Conservation (phyloP, 2,329 filamentous ascomycete species). For the Fusarium humuli region DNA sequence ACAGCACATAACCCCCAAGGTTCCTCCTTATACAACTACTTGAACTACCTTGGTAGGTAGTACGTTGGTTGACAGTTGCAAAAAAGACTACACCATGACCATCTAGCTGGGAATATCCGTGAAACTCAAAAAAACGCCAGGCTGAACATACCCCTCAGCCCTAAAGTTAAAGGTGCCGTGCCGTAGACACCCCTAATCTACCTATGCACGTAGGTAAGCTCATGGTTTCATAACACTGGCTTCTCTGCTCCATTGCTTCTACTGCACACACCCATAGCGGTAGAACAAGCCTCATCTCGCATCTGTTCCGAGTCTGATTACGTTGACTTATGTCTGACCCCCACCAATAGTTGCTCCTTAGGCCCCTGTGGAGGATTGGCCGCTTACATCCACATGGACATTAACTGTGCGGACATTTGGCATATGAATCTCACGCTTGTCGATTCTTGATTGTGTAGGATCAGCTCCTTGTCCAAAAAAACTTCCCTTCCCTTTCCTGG, state of each 20-base stretch:
- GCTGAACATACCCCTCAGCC: slow-evolving; percentile 26
- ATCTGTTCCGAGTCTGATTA: slow-evolving; percentile 9
- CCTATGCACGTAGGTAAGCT: not conserved
- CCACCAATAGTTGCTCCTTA: slow-evolving; percentile 1
- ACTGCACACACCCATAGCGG: slow-evolving; percentile 6
- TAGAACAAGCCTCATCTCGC: slow-evolving; percentile 17
- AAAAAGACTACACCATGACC: not conserved
- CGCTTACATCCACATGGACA: slow-evolving; percentile 8
- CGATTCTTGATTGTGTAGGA: not conserved
- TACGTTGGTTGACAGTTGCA: not conserved
- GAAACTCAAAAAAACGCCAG: slow-evolving; percentile 7
- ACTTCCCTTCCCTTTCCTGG: slow-evolving; percentile 35
- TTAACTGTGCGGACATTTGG: not conserved
- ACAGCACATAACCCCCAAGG: not conserved
- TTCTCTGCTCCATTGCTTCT: not conserved
- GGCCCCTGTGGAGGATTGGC: not conserved
- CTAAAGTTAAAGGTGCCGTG: slow-evolving; percentile 17
- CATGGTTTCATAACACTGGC: not conserved
- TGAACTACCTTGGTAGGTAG: no score
- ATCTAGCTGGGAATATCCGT: not conserved
- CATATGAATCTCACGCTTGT: slow-evolving; percentile 23
- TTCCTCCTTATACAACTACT: not conserved
- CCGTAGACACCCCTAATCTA: slow-evolving; percentile 10
- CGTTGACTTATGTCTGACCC: not conserved
- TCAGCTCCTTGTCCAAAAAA: slow-evolving; percentile 9